Percentiles rank a stretch among this genome's conserved stretches.
Conservation (phyloP, 331 rosid genomes). For the Spiraea crenata region DNA sequence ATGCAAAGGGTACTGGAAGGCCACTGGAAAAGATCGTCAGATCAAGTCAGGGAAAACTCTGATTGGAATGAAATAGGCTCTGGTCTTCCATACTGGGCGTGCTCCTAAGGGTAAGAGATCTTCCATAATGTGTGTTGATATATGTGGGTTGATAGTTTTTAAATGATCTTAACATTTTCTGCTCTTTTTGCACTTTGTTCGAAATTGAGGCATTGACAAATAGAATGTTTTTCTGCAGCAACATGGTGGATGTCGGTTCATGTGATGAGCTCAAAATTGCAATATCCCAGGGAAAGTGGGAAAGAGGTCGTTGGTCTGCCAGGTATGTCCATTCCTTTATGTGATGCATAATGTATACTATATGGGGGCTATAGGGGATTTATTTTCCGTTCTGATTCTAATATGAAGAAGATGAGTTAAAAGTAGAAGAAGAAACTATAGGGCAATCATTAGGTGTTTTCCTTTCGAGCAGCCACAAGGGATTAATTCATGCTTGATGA, state of each 20-base stretch:
- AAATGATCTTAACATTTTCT: too few species aligned
- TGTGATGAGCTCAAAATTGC: conserved; percentile 88
- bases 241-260: conserved; percentile 79
- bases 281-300: conserved; percentile 95
- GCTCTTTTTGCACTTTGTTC: not conserved
- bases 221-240: conserved; percentile 42
- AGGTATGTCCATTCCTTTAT: conserved; percentile 49
- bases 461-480: conserved; percentile 87
- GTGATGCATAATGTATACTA: too few species aligned
- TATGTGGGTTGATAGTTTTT: too few species aligned
- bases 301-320: conserved; percentile 99
- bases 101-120: conserved; percentile 82
- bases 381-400: not conserved
- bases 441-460: conserved; percentile 93
- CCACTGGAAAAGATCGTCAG: conserved; percentile 92
- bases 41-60: conserved; percentile 61
- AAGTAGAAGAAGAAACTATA: conserved; percentile 87
- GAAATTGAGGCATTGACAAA: conserved; percentile 20
- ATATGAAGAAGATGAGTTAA: conserved; percentile 52
- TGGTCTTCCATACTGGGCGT: conserved; percentile 90
- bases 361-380: too few species aligned
- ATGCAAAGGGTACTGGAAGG: conserved; percentile 83
- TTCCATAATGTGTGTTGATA: too few species aligned
- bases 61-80: conserved; percentile 97
- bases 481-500: conserved; percentile 71